These are phyloP conservation scores for Naganishia cerealis DNA, from an alignment of 1,284 basidiomycete genomes.

Conservation along the genomic window DNA sequence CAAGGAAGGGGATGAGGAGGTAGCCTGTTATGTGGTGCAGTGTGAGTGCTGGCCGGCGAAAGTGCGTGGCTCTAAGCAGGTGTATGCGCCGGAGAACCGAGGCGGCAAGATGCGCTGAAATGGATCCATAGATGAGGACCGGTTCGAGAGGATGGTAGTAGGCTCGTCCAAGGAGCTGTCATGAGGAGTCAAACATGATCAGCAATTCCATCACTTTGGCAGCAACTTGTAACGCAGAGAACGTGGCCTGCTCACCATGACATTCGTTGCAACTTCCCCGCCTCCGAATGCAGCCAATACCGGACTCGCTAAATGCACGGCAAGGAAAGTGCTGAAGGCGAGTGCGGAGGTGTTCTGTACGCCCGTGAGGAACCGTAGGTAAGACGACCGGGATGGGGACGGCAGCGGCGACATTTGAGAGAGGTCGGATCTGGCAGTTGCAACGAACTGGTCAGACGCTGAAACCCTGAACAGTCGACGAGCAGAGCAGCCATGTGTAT, in stretches of 20 bases:
- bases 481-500: not conserved
- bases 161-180: constrained; percentile 45
- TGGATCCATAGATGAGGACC: constrained; percentile 43
- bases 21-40: constrained; percentile 38
- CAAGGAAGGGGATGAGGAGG: constrained; percentile 39
- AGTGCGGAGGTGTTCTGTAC: constrained; percentile 50
- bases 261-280: constrained; percentile 41
- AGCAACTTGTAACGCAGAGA: not conserved
- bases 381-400: constrained; percentile 2
- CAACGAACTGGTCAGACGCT: not conserved
- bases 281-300: constrained; percentile 46
- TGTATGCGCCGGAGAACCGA: constrained; percentile 40
- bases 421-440: not conserved
- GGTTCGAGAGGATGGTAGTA: constrained; percentile 46
- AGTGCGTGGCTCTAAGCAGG: constrained; percentile 16
- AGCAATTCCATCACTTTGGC: not conserved
- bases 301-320: constrained; percentile 48
- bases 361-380: constrained; percentile 44
- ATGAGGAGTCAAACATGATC: not conserved
- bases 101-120: constrained; percentile 43
- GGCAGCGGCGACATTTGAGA: not conserved
- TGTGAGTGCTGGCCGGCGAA: not conserved
- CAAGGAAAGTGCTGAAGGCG: constrained; percentile 47
- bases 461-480: not conserved
- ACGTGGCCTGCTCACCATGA: constrained; percentile 41